phyloP scores from a whole-genome alignment of 2,329 filamentous ascomycete genomes.

The Xylaria hypoxylon region DNA sequence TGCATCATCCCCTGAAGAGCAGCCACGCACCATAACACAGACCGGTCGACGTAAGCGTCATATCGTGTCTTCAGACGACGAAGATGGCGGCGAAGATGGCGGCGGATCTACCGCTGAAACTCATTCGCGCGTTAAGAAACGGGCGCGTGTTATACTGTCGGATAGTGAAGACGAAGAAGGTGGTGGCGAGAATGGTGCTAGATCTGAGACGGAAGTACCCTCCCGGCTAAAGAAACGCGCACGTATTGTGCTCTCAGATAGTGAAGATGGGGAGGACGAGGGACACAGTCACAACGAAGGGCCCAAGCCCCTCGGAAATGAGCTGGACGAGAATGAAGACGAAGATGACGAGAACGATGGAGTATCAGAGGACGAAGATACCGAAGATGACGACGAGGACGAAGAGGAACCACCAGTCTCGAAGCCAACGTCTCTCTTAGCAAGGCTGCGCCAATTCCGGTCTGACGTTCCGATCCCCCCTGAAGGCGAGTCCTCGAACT shows the following conservation, averaged over 20 bases:
- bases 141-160: slow-evolving; percentile 31
- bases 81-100: slow-evolving; percentile 15
- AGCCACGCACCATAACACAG: slow-evolving; percentile 23
- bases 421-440: slow-evolving; percentile 31
- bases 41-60: slow-evolving; percentile 40
- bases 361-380: slow-evolving; percentile 19
- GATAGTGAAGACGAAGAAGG: slow-evolving; percentile 41
- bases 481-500: slow-evolving; percentile 22
- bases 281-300: slow-evolving; percentile 10
- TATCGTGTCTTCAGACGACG: slow-evolving; percentile 47
- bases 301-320: slow-evolving; percentile 3
- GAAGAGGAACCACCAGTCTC: slow-evolving; percentile 13
- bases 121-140: slow-evolving; percentile 31
- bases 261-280: slow-evolving; percentile 38
- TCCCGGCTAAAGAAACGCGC: slow-evolving; percentile 22
- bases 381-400: slow-evolving; percentile 23
- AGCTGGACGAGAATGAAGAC: slow-evolving; percentile 22
- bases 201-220: neutral
- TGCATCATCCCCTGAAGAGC: slow-evolving; percentile 34
- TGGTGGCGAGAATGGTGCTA: neutral
- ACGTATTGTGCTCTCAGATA: slow-evolving; percentile 31
- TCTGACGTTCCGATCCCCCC: slow-evolving; percentile 35
- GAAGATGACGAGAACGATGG: slow-evolving; percentile 33
- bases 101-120: neutral
- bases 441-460: slow-evolving; percentile 37